Evolutionary conservation across 352 stramenopile species (phyloP).

Genomic region (Globisporangium mamillatum): DNA sequence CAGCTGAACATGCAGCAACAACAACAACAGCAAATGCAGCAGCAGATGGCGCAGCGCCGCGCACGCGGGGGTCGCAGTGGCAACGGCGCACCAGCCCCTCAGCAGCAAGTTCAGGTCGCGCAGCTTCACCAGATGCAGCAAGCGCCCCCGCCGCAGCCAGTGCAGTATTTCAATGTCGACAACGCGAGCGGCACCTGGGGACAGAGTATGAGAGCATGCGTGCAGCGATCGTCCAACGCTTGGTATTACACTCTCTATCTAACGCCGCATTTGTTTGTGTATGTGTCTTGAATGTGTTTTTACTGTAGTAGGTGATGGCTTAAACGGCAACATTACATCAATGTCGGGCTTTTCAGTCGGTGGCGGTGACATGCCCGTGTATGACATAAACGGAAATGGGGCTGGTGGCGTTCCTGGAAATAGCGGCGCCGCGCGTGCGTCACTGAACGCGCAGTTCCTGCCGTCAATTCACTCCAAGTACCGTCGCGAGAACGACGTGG

Average conservation of each 20-base stretch:
- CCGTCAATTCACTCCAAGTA: constrained; percentile 8
- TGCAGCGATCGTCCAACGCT: background rate
- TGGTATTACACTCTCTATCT: background rate
- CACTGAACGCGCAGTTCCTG: constrained; percentile 13
- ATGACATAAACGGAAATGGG: background rate
- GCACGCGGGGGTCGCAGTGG: background rate
- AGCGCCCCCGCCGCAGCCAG: background rate
- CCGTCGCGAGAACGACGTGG: background rate
- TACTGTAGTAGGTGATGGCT: background rate
- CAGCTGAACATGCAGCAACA: background rate
- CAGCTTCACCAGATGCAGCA: constrained; percentile 9
- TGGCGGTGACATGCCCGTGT: background rate
- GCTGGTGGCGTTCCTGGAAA: background rate
- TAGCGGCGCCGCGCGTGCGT: background rate
- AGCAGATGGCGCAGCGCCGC: constrained; percentile 4
- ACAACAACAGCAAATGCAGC: constrained; percentile 4
- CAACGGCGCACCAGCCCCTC: background rate
- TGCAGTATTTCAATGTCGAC: constrained; percentile 5
- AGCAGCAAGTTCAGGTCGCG: background rate
- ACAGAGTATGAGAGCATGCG: background rate
- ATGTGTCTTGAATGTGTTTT: background rate
- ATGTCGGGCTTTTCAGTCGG: constrained; percentile 2
- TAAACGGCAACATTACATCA: background rate
- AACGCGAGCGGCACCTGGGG: background rate
- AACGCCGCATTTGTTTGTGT: background rate